These are phyloP conservation scores for Dioszegia crocea DNA, from an alignment of 768 basidiomycete species.

Conservation along the genomic window DNA sequence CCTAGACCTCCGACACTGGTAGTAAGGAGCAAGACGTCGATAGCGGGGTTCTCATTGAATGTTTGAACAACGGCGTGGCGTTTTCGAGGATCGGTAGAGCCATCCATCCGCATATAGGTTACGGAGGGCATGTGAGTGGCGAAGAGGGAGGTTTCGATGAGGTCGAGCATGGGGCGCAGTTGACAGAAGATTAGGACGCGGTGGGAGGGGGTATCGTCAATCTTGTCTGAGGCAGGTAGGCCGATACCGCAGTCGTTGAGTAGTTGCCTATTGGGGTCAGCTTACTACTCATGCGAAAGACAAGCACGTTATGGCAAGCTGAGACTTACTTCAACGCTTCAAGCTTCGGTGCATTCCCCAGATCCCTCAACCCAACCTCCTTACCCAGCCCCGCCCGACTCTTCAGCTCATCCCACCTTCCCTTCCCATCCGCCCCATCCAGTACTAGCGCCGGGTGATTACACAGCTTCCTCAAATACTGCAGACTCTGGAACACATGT, in stretches of 20 bases:
- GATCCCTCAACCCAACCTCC: slow-evolving; percentile 55
- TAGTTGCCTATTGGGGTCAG: slow-evolving; percentile 65
- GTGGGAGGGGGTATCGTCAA: slow-evolving; percentile 72
- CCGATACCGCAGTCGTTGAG: slow-evolving; percentile 93
- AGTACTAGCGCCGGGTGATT: slow-evolving; percentile 93
- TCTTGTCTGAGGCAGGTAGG: slow-evolving; percentile 59
- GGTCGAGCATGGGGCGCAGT: slow-evolving; percentile 98
- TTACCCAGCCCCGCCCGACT: slow-evolving; percentile 10
- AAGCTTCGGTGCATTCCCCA: slow-evolving; percentile 89
- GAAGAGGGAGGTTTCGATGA: slow-evolving; percentile 92
- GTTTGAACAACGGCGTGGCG: slow-evolving; percentile 96
- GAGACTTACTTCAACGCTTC: slow-evolving; percentile 73
- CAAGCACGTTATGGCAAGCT: background rate
- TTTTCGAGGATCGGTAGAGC: slow-evolving; percentile 83
- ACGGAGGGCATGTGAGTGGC: slow-evolving; percentile 87
- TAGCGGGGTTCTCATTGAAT: slow-evolving; percentile 95
- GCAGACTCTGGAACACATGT: slow-evolving; percentile 94
- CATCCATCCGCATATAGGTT: slow-evolving; percentile 97
- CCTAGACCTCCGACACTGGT: slow-evolving; percentile 97
- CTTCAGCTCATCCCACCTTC: slow-evolving; percentile 20
- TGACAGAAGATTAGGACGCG: slow-evolving; percentile 99
- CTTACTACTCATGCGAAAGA: background rate
- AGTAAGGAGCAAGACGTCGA: slow-evolving; percentile 90
- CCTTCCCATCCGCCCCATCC: slow-evolving; percentile 57
- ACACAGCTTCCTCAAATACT: slow-evolving; percentile 94